A percentile compares a stretch with the other conserved stretches of the same genome.
phyloP scores from a whole-genome alignment of 2,329 filamentous ascomycete genomes.

The Ophiostoma angusticollis region DNA sequence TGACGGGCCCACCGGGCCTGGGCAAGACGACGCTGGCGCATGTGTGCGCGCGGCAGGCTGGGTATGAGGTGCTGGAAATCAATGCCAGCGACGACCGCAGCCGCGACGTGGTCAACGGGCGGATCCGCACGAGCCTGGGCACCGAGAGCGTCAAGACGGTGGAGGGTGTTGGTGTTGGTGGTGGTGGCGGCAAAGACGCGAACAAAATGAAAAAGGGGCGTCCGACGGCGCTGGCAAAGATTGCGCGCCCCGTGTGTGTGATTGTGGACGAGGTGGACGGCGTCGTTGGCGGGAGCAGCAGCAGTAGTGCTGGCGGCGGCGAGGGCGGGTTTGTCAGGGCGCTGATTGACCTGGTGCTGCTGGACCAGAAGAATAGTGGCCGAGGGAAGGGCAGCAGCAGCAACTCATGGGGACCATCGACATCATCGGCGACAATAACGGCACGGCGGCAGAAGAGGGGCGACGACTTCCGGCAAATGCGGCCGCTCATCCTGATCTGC shows the following conservation, averaged over 20 bases:
- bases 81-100: conserved; percentile 96
- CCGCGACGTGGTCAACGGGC: conserved; percentile 74
- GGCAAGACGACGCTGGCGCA: conserved; percentile 95
- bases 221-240: too few relatives aligned
- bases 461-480: conserved; percentile 75
- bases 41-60: conserved; percentile 87
- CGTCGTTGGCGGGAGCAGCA: conserved; percentile 67
- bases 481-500: conserved; percentile 87
- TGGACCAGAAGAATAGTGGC: conserved; percentile 68
- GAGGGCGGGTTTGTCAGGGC: conserved; percentile 95
- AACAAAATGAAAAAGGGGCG: too few relatives aligned
- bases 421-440: conserved; percentile 8
- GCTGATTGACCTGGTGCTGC: conserved; percentile 73
- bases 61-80: conserved; percentile 93
- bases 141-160: conserved; percentile 86
- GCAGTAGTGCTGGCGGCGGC: too few relatives aligned
- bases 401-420: too few relatives aligned
- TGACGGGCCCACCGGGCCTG: conserved; percentile 83
- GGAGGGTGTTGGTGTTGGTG: conserved; percentile 19
- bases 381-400: conserved; percentile 18
- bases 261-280: conserved; percentile 96
- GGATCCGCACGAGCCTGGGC: conserved; percentile 81
- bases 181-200: conserved; percentile 14
- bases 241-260: conserved; percentile 79
- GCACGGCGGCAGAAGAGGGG: conserved; percentile 46